Evolutionary conservation across 75 land plant species (phyloP).

Genomic region (Picea sitchensis): DNA sequence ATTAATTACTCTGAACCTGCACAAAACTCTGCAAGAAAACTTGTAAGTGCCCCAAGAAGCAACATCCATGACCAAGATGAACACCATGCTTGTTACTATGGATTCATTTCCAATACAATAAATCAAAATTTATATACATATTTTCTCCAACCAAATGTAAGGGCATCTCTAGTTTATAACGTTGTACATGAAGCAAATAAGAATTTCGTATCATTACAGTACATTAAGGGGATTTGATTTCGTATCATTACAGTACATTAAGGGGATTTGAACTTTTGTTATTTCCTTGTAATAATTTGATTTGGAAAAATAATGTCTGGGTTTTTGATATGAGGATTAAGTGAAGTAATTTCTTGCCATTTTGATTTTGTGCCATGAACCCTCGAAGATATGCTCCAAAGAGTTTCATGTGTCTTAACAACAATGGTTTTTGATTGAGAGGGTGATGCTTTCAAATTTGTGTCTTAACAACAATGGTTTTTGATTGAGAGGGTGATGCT

Average conservation of each 20-base stretch:
- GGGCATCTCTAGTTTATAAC: not conserved
- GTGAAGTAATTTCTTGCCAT: slow-evolving; percentile 13
- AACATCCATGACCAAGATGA: not conserved
- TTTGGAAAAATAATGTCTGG: no score
- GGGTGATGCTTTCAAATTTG: no score
- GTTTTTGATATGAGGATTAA: slow-evolving; percentile 8
- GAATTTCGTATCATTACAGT: not conserved
- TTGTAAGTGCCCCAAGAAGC: not conserved
- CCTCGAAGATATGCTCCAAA: no score
- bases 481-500: no score
- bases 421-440: no score
- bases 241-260: not conserved
- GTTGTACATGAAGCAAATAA: not conserved
- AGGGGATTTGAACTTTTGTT: not conserved
- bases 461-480: no score
- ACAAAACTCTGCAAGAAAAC: no score
- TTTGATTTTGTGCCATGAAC: not conserved
- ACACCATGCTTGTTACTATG: not conserved
- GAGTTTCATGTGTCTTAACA: no score
- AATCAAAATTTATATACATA: not conserved
- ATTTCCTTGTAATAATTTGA: not conserved
- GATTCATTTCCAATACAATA: not conserved
- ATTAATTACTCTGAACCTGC: no score
- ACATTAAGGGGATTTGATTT: not conserved
- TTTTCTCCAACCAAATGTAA: not conserved